Evolutionary conservation across 768 basidiomycete genomes (phyloP), one percentile per base, ranked within the genome.

Genomic region (Trametes sanguinea): DNA sequence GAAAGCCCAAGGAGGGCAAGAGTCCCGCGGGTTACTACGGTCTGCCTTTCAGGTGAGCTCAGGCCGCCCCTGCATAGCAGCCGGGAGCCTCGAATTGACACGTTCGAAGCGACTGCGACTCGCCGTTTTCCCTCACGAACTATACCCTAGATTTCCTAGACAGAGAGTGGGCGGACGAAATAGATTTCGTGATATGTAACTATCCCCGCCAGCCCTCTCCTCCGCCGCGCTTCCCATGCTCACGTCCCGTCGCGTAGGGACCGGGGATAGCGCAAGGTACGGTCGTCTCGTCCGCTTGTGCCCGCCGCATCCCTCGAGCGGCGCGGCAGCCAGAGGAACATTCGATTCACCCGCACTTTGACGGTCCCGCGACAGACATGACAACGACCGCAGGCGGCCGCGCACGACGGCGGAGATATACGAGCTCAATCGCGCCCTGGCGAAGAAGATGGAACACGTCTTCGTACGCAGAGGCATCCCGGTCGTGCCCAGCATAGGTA

Each of bases 151-250:
- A 94, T 65, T 92, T 81, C 76, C 74, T 95, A 57, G 87, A 87
- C 54, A 80, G 85, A 66, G 81, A 91, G 63, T 95, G 92, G 92
- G 83, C 87, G 44, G 79, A 84, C 61, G 86, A 95, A 67, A 83
- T 97, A 42, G 94, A 97, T 71, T 97, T 95, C 72, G 92, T 97
- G 35, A 80, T 97, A 39, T 95, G 91, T 90, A 69, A 67, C 82
- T 48, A 52, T 40, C 32, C 61, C 37, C 11, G 55, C 17, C 22
- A 30, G 52, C 27, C 45, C 47, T 16, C n/a, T 48, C 42, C 54
- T 32, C 51, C 52, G 37, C 10, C 32, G 8, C n/a, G 55, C 55
- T 53, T 62, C 61, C 42, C 30, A 60, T 60, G 58, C 63, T 64
- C 50, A 64, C 39, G 29, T 50, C 27, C 54, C 44, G 58, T 46